Base-by-base conservation (phyloP, 805 yeast genomes). In the Saccharomycopsis sp. region DNA sequence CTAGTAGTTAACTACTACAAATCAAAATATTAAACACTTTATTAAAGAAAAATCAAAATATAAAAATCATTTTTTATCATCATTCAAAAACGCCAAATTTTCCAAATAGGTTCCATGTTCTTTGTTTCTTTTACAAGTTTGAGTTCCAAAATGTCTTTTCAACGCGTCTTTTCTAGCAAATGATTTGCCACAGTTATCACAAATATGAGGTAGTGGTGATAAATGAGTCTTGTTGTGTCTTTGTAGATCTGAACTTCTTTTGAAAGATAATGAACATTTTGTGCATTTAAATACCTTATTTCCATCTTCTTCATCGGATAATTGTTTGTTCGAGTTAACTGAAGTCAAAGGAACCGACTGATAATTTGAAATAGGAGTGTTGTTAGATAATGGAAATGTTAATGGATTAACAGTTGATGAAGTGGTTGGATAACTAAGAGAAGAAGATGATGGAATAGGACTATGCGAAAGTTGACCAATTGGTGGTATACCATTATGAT, bases 101-200 rank as follows among this genome's bases (percentile, higher is more conserved):
- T 36, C 49, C 3, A 47, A 14, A 20, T 44, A 47, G n/a, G 48
- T 45, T 28, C 35, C 31, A 25, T 76, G 71, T 41, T 73, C 78
- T 30, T 84, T 70, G 53, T 82, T 82, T 41, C 92, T 55, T 48
- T 72, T 72, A 61, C 94, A 82, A 0, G 92, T 82, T 46, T 78
- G 60, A 0, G 94, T 82, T 37, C 79, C 80, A 41, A 66, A 64
- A 56, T 82, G 94, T 49, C 94, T 64, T 54, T 81, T 82, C 50
- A 82, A 62, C 0, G 92, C 92, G 59, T 82, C 94, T 51, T 79
- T 80, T 36, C 94, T 62, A 2, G 92, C 89, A 66, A 82, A 82
- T 0, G 92, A 88, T 53, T 82, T 82, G 28, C 84, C 85, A 61
- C 94, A 82, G 14, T 66, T 60, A 4, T 78, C 74, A 58, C 94